Conservation (phyloP, 23 red algal genomes). For the Agarophyton chilense region DNA sequence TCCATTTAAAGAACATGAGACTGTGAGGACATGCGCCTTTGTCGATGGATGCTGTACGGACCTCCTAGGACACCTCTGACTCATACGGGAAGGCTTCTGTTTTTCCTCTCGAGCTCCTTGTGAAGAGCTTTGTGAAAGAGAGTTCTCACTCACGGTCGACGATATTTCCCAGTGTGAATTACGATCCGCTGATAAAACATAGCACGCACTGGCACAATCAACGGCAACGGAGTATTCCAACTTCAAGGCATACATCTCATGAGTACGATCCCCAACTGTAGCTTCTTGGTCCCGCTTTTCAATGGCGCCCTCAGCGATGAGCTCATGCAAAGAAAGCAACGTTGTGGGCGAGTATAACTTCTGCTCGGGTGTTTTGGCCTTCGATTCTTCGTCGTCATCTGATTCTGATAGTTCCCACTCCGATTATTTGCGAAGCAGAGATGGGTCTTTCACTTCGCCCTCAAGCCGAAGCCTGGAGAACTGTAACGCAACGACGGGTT, state of each 20-base stretch:
- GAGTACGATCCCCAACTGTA: too few relatives aligned
- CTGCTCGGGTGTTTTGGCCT: not conserved
- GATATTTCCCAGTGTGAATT: too few relatives aligned
- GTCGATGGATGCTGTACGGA: not conserved
- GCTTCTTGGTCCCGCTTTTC: not conserved
- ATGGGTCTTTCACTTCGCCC: not conserved
- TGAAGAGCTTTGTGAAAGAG: too few relatives aligned
- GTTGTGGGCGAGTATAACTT: not conserved
- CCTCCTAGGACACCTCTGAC: too few relatives aligned
- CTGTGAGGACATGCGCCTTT: not conserved
- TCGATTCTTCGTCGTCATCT: not conserved
- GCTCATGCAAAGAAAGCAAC: not conserved
- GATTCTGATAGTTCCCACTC: not conserved
- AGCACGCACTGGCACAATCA: slow-evolving; percentile 59
- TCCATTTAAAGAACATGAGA: not conserved
- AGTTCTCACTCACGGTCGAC: too few relatives aligned
- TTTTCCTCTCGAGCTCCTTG: too few relatives aligned
- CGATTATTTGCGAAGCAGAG: not conserved
- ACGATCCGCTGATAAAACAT: slow-evolving; percentile 24
- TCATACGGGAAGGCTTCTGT: too few relatives aligned
- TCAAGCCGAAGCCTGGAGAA: not conserved
- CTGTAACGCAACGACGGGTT: too few relatives aligned
- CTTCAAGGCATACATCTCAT: slow-evolving; percentile 4
- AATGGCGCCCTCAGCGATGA: not conserved
- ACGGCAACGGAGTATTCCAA: slow-evolving; percentile 55